Evolutionary conservation across 2,329 filamentous ascomycete genomes (phyloP).

Genomic region (Sporothrix brunneoviolacea): DNA sequence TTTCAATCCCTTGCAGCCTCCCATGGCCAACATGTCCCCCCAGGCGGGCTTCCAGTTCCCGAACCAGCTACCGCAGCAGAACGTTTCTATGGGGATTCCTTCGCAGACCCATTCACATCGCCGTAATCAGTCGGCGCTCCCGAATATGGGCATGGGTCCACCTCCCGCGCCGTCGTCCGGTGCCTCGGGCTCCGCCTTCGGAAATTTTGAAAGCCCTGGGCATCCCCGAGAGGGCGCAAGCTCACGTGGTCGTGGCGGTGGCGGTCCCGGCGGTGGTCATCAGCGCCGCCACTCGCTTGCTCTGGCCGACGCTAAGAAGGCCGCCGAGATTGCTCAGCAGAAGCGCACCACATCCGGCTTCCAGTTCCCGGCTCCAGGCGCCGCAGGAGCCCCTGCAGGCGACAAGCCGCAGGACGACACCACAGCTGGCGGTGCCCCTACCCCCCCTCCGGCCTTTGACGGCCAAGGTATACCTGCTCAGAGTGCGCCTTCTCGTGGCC

Average conservation of each 20-base stretch:
- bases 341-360: constrained; percentile 91
- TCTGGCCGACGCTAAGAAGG: constrained; percentile 93
- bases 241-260: constrained; percentile 39
- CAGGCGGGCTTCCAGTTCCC: constrained; percentile 88
- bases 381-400: constrained; percentile 49
- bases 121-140: constrained; percentile 94
- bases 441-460: no score
- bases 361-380: constrained; percentile 78
- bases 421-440: background rate
- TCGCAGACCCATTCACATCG: constrained; percentile 81
- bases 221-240: constrained; percentile 61
- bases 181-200: constrained; percentile 70
- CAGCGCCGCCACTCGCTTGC: constrained; percentile 91
- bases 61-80: constrained; percentile 66
- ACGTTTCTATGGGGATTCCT: constrained; percentile 66
- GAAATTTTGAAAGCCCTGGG: constrained; percentile 62
- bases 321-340: constrained; percentile 91
- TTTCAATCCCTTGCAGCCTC: constrained; percentile 69
- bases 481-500: constrained; percentile 41
- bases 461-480: background rate
- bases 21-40: constrained; percentile 70
- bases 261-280: constrained; percentile 66
- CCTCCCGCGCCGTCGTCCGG: constrained; percentile 90
- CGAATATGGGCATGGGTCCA: constrained; percentile 82
- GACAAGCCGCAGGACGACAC: constrained; percentile 53